Percentiles rank a stretch among this genome's conserved stretches.
Conservation (phyloP, 805 yeast species). For the Metschnikowia lachancei region DNA sequence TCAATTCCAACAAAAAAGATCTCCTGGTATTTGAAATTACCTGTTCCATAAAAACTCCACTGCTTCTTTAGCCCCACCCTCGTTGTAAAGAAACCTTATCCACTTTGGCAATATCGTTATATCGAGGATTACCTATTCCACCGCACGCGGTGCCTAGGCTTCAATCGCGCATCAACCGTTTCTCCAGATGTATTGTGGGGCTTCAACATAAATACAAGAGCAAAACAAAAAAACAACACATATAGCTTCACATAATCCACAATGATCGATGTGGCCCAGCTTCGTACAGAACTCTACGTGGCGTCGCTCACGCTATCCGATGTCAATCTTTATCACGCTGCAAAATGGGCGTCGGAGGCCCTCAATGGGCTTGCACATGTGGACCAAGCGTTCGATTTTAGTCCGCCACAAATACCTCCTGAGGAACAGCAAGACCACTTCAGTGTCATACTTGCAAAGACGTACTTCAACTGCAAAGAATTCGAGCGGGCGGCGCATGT, state of each 20-base stretch:
- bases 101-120: too few species aligned
- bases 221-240: too few species aligned
- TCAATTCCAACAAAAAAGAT: too few species aligned
- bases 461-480: conserved; percentile 80
- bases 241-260: not conserved
- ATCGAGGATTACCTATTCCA: too few species aligned
- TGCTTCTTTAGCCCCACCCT: too few species aligned
- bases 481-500: conserved; percentile 71
- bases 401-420: conserved; percentile 14
- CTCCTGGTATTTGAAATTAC: too few species aligned
- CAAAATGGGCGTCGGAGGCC: conserved; percentile 86
- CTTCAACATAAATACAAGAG: too few species aligned
- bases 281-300: conserved; percentile 26
- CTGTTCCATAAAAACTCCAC: too few species aligned
- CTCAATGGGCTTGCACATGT: conserved; percentile 51
- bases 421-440: conserved; percentile 43
- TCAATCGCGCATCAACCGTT: too few species aligned
- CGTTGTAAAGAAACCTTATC: too few species aligned
- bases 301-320: conserved; percentile 45
- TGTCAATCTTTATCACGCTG: conserved; percentile 62
- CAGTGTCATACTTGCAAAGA: conserved; percentile 57
- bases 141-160: too few species aligned
- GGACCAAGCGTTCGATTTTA: conserved; percentile 17
- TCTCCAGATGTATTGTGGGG: too few species aligned
- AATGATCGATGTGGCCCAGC: conserved; percentile 9